A percentile compares a stretch with the other conserved stretches of the same genome.
These are phyloP conservation scores for Diaporthe aspalathi DNA, from an alignment of 2,329 filamentous ascomycete genomes.

Conservation along the genomic window DNA sequence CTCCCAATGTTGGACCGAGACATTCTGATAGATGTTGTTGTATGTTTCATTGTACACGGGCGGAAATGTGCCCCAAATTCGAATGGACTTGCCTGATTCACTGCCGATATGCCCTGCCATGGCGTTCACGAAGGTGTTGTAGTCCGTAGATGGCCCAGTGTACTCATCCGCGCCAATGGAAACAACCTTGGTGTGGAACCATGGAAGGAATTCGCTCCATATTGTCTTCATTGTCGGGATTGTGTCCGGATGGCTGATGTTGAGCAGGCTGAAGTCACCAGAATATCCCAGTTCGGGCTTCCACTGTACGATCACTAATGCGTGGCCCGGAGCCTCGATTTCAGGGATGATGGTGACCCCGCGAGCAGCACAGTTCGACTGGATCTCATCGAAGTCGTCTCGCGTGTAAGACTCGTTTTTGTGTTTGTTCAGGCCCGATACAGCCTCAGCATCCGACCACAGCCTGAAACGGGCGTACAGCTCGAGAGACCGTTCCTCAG, in stretches of 20 bases:
- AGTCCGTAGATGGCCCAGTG: slow-evolving; percentile 56
- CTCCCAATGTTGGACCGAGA: slow-evolving; percentile 68
- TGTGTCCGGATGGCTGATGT: slow-evolving; percentile 65
- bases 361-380: slow-evolving; percentile 61
- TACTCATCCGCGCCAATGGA: slow-evolving; percentile 70
- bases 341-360: slow-evolving; percentile 70
- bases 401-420: slow-evolving; percentile 66
- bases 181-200: slow-evolving; percentile 67
- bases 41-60: slow-evolving; percentile 48
- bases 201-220: slow-evolving; percentile 64
- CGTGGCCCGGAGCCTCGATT: slow-evolving; percentile 70
- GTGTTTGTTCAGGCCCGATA: slow-evolving; percentile 62
- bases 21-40: slow-evolving; percentile 54
- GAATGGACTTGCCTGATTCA: slow-evolving; percentile 55
- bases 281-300: slow-evolving; percentile 64
- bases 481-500: slow-evolving; percentile 57
- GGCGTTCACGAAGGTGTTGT: slow-evolving; percentile 64
- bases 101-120: slow-evolving; percentile 59
- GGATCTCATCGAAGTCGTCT: slow-evolving; percentile 63
- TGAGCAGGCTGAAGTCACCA: slow-evolving; percentile 61
- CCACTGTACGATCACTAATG: slow-evolving; percentile 68
- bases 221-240: slow-evolving; percentile 64
- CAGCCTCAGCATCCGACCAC: slow-evolving; percentile 58
- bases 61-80: slow-evolving; percentile 69
- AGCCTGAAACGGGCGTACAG: slow-evolving; percentile 68